phyloP scores from a whole-genome alignment of 495 filamentous ascomycete genomes.

The Penicillium goetzii region DNA sequence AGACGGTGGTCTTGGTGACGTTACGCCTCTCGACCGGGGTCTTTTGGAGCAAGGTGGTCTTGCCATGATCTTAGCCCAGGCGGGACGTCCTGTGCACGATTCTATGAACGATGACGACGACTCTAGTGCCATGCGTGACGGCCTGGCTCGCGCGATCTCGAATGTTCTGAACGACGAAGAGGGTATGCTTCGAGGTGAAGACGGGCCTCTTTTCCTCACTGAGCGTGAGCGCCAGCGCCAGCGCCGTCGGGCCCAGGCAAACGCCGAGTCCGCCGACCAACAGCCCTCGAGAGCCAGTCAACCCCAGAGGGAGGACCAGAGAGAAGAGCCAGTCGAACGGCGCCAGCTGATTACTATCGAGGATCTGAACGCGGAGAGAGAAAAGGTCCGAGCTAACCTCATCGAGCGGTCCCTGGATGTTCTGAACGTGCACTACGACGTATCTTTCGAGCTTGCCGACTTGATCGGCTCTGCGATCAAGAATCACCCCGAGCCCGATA shows the following conservation, averaged over 20 bases:
- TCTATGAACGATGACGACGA: constrained; percentile 26
- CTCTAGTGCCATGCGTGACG: constrained; percentile 36
- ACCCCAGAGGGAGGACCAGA: constrained; percentile 12
- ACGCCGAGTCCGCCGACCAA: constrained; percentile 27
- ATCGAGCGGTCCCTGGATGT: constrained; percentile 91
- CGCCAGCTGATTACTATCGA: constrained; percentile 67
- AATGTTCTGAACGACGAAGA: constrained; percentile 42
- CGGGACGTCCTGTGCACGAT: constrained; percentile 33
- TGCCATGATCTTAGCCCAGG: constrained; percentile 46
- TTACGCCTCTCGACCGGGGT: constrained; percentile 32
- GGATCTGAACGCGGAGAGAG: constrained; percentile 79
- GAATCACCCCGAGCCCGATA: constrained; percentile 66
- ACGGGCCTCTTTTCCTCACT: constrained; percentile 28
- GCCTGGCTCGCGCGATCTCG: constrained; percentile 41
- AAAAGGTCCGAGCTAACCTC: constrained; percentile 70
- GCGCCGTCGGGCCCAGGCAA: constrained; percentile 18
- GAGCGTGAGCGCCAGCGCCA: constrained; percentile 9
- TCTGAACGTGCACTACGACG: constrained; percentile 80
- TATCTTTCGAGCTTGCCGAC: constrained; percentile 90
- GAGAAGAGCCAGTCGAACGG: constrained; percentile 28
- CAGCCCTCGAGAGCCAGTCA: not conserved
- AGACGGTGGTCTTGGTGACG: constrained; percentile 36
- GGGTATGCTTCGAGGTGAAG: constrained; percentile 29
- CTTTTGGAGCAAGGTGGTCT: constrained; percentile 40
- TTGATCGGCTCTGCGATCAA: constrained; percentile 77